These are phyloP conservation scores for Alectoria sarmentosa DNA, from an alignment of 495 filamentous ascomycete genomes.

Conservation along the genomic window DNA sequence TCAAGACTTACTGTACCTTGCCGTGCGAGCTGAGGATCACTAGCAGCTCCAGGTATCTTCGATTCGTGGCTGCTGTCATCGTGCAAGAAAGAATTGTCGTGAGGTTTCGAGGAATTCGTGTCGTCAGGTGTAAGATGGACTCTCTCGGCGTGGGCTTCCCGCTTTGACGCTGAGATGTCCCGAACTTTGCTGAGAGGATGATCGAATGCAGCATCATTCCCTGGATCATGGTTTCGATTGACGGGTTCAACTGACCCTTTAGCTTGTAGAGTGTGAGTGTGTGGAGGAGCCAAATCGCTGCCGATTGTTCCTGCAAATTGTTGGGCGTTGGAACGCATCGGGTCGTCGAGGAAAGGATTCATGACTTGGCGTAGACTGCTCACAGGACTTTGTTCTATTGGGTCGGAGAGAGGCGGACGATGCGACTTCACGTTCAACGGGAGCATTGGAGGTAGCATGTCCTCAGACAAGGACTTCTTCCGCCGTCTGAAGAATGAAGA, in stretches of 20 bases:
- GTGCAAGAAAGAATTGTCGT: constrained; percentile 44
- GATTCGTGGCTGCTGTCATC: constrained; percentile 47
- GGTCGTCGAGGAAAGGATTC: constrained; percentile 64
- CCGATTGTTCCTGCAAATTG: constrained; percentile 14
- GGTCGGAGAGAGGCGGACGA: constrained; percentile 28
- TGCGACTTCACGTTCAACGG: constrained; percentile 31
- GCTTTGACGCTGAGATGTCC: constrained; percentile 3
- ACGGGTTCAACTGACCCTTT: constrained; percentile 11
- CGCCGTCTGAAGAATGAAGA: constrained; percentile 88
- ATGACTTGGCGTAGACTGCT: constrained; percentile 85
- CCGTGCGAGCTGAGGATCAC: constrained; percentile 11
- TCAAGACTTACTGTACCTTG: constrained; percentile 13
- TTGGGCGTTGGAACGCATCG: constrained; percentile 16
- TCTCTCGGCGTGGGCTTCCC: constrained; percentile 10
- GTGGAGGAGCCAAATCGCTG: not conserved
- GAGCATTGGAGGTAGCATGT: constrained; percentile 42
- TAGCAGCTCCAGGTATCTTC: constrained; percentile 12
- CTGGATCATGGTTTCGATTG: constrained; percentile 6
- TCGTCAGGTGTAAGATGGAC: constrained; percentile 10
- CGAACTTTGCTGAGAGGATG: constrained; percentile 13
- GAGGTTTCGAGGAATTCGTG: constrained; percentile 10
- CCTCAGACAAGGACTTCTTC: constrained; percentile 74
- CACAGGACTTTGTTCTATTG: constrained; percentile 59
- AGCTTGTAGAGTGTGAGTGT: constrained; percentile 14
- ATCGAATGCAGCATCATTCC: constrained; percentile 13